These are phyloP conservation scores for Rhizophora mangle DNA, from an alignment of 345 rosid genomes.

Conservation along the genomic window DNA sequence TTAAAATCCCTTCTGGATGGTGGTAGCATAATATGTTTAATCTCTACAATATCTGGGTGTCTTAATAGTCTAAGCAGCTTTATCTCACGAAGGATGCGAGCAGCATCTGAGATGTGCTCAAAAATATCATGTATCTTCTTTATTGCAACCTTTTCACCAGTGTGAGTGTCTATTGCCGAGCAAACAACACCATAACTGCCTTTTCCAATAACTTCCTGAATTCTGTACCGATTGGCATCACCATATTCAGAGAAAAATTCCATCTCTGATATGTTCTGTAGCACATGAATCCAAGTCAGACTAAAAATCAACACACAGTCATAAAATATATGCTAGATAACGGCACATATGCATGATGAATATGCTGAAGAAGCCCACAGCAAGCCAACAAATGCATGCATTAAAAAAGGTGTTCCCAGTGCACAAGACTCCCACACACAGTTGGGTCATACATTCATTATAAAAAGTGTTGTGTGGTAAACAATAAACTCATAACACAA, in stretches of 20 bases:
- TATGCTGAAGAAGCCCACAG: neutral
- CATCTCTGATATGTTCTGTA: slow-evolving; percentile 72
- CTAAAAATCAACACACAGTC: neutral
- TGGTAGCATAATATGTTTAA: slow-evolving; percentile 92
- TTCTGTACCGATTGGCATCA: slow-evolving; percentile 76
- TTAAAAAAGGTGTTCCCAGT: too few relatives aligned
- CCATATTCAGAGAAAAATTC: slow-evolving; percentile 94
- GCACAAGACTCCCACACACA: neutral
- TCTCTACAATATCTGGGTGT: slow-evolving; percentile 93
- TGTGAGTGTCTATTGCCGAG: slow-evolving; percentile 83
- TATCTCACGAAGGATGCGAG: slow-evolving; percentile 85
- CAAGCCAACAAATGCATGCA: neutral
- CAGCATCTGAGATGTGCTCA: slow-evolving; percentile 91
- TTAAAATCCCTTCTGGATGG: slow-evolving; percentile 90
- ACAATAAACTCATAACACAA: too few relatives aligned
- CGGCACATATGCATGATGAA: neutral
- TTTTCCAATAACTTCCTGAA: slow-evolving; percentile 91
- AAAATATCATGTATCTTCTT: slow-evolving; percentile 88
- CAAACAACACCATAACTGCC: slow-evolving; percentile 95
- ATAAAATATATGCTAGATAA: neutral
- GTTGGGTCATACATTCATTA: neutral
- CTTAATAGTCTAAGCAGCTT: slow-evolving; percentile 78
- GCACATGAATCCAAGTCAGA: slow-evolving; percentile 20
- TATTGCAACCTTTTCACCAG: slow-evolving; percentile 84
- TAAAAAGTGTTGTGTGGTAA: too few relatives aligned